Conservation (phyloP, 352 stramenopile genomes). For the Pythium phragmiticola region DNA sequence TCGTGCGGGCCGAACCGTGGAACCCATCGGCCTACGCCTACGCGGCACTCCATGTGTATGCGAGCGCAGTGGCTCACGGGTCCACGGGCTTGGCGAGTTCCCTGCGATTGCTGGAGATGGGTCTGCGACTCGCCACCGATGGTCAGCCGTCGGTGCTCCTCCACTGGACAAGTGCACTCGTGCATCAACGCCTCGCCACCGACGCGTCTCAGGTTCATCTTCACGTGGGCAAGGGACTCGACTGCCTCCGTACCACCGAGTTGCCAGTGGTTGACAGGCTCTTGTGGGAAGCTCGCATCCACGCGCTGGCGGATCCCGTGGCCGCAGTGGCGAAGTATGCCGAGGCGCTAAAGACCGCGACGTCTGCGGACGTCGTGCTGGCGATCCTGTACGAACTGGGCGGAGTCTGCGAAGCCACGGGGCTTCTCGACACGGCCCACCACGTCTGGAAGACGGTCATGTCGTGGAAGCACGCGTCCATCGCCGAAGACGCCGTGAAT, state of each 20-base stretch:
- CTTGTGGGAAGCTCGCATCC: conserved; percentile 52
- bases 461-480: conserved; percentile 15
- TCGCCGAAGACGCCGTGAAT: conserved; percentile 17
- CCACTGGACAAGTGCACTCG: conserved; percentile 42
- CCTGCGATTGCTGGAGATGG: conserved; percentile 39
- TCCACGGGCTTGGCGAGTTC: conserved; percentile 2
- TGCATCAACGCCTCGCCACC: conserved; percentile 12
- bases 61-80: conserved; percentile 25
- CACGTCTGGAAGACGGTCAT: conserved; percentile 66
- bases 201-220: conserved; percentile 16
- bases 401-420: conserved; percentile 48
- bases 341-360: conserved; percentile 17
- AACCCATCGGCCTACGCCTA: conserved; percentile 54
- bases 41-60: conserved; percentile 47
- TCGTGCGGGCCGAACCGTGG: conserved; percentile 62
- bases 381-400: conserved; percentile 61
- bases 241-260: conserved; percentile 22
- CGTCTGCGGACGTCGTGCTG: conserved; percentile 28
- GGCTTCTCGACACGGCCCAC: conserved; percentile 47
- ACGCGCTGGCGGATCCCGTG: conserved; percentile 25
- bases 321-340: conserved; percentile 40
- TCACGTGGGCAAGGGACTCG: conserved; percentile 26
- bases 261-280: background rate
- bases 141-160: conserved; percentile 34
- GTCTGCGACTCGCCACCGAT: conserved; percentile 29